Evolutionary conservation across 306 rosid species (phyloP).

Genomic region (Fragaria vesca): DNA sequence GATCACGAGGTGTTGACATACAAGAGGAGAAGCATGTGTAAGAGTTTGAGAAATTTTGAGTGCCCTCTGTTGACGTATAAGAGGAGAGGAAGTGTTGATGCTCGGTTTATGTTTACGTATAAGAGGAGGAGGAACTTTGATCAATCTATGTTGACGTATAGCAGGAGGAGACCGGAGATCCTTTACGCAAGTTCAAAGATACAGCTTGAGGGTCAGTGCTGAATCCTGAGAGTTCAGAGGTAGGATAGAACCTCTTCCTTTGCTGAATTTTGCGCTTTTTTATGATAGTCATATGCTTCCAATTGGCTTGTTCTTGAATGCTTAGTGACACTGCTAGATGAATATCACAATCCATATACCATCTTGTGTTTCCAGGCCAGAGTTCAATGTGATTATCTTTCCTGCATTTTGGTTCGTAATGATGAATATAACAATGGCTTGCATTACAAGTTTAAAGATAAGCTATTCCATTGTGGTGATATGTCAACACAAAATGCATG

Average conservation of each 20-base stretch:
- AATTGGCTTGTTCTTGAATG: not conserved
- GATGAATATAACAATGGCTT: not conserved
- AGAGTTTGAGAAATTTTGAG: not conserved
- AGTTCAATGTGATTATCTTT: not conserved
- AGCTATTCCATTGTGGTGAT: too few relatives aligned
- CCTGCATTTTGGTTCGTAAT: not conserved
- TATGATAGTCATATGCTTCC: conserved; percentile 6
- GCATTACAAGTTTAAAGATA: not conserved
- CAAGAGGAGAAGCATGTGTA: conserved; percentile 36
- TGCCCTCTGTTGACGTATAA: not conserved
- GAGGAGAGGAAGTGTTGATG: conserved; percentile 10
- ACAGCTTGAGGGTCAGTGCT: not conserved
- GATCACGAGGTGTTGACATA: conserved; percentile 48
- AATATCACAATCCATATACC: not conserved
- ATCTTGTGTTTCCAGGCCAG: not conserved
- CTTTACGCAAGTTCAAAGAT: not conserved
- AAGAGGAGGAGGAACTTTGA: conserved; percentile 20
- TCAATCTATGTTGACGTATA: conserved; percentile 47
- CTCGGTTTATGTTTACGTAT: conserved; percentile 1
- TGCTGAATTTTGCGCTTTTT: not conserved
- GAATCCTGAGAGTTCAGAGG: not conserved
- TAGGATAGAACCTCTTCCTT: not conserved
- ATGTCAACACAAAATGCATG: not conserved
- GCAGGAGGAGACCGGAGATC: conserved; percentile 34
- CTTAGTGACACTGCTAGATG: not conserved